These are phyloP conservation scores for Aristolochia californica DNA, from an alignment of 164 flowering plant genomes.

Conservation along the genomic window DNA sequence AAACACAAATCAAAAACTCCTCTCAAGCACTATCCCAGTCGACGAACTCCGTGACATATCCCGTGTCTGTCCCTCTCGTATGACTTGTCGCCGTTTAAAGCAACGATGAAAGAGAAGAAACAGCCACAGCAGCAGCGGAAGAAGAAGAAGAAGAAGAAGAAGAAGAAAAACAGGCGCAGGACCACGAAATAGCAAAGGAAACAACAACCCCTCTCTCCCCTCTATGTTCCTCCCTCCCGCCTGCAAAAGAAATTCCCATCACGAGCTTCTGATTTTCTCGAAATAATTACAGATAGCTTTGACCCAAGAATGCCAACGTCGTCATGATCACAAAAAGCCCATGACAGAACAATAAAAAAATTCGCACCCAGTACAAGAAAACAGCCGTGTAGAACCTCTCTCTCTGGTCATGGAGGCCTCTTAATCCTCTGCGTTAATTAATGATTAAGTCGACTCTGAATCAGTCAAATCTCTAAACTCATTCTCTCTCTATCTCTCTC, in stretches of 20 bases:
- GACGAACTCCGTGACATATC: neutral
- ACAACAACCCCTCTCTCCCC: slow-evolving; percentile 6
- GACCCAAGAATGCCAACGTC: slow-evolving; percentile 23
- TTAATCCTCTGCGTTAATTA: too few species aligned
- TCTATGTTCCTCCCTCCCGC: slow-evolving; percentile 23
- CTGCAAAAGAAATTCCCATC: slow-evolving; percentile 34
- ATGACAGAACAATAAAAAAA: slow-evolving; percentile 3
- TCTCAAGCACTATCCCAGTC: neutral
- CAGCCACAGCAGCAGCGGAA: neutral
- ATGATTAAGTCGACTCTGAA: too few species aligned
- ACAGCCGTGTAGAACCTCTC: neutral
- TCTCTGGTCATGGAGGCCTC: neutral
- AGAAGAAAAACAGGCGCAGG: too few species aligned
- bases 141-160: too few species aligned
- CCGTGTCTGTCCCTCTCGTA: neutral
- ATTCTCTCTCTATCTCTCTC: neutral
- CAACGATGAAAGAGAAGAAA: neutral
- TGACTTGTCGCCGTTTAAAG: neutral
- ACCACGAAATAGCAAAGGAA: too few species aligned
- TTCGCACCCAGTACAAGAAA: neutral
- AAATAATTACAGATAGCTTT: slow-evolving; percentile 31
- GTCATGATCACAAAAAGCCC: slow-evolving; percentile 20
- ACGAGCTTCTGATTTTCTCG: slow-evolving; percentile 33
- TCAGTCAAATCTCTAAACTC: slow-evolving; percentile 8
- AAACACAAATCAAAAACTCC: neutral